phyloP scores from a whole-genome alignment of 2,329 filamentous ascomycete species.

The Geoglossum cookeanum region DNA sequence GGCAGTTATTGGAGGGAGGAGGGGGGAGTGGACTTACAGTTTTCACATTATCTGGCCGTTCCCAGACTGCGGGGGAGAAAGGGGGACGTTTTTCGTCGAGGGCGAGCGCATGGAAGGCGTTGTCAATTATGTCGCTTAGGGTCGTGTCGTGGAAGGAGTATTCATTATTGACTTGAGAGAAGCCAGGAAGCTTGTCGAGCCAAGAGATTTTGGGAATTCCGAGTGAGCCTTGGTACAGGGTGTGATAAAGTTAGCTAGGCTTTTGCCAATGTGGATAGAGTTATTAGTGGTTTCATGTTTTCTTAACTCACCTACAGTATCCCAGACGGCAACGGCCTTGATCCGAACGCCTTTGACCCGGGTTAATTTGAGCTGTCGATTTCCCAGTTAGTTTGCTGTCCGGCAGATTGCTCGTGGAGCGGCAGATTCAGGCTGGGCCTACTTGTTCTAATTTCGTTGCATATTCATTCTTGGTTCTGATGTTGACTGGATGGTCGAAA shows the following conservation, averaged over 20 bases:
- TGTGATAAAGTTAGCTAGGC: background rate
- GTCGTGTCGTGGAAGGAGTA: conserved; percentile 3
- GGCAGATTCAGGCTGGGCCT: background rate
- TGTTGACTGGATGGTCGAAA: background rate
- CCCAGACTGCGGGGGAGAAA: conserved; percentile 25
- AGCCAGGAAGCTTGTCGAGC: background rate
- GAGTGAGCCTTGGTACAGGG: background rate
- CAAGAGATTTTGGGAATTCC: conserved; percentile 1
- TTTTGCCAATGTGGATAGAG: background rate
- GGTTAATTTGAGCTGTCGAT: background rate
- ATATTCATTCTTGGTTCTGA: background rate
- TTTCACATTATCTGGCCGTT: conserved; percentile 19
- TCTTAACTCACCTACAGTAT: conserved; percentile 20
- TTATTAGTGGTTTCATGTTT: too few relatives aligned
- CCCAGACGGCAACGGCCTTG: conserved; percentile 26
- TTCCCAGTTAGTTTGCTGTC: too few relatives aligned
- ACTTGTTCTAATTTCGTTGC: background rate
- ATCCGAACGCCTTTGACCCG: conserved; percentile 14
- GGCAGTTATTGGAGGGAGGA: too few relatives aligned
- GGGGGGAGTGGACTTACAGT: background rate
- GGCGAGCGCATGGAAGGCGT: conserved; percentile 26
- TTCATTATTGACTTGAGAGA: background rate
- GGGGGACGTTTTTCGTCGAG: conserved; percentile 24
- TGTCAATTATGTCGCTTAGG: conserved; percentile 6
- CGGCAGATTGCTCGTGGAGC: too few relatives aligned